Evolutionary conservation across 768 basidiomycete genomes (phyloP), one percentile per base, ranked within the genome.

Genomic region (Kwoniella dejecticola): DNA sequence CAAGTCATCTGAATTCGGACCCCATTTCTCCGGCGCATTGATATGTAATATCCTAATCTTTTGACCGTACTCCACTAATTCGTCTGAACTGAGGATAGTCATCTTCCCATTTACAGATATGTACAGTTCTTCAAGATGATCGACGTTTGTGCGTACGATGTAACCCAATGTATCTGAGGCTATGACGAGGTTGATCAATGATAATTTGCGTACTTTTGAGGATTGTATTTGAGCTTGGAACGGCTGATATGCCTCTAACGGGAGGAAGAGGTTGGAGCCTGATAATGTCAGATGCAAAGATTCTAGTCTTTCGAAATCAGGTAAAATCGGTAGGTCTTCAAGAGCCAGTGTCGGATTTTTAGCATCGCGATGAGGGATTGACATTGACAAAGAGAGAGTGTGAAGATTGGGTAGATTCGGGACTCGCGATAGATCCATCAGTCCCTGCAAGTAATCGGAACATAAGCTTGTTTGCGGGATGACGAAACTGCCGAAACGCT

Each of bases 201-300:
- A 69, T 33, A 75, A 48, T 29, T 66, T 55, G 11, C 49, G 52
- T n/a, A 73, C 30, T 19, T 49, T 47, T 26, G 21, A 8, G 24
- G 31, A 64, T 1, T 65, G 62, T 1, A 70, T 29, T 33, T 56
- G 55, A 6, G 55, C 56, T 24, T 60, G 60, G 21, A 62, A 45
- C 23, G 36, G 21, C 8, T 52, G 36, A 33, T 57, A 58, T n/a
- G 49, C 23, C 2, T n/a, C 15, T 17, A 52, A 38, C 11, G 62
- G 50, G 3, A 63, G 38, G 24, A 52, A 62, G 4, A 50, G 48
- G 8, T 57, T 42, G 2, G 40, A 62, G 12, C 58, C 64, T 1
- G 73, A 71, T 4, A 75, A 55, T 24, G 70, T 71, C 40, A 75
- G 52, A 40, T 66, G 64, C 10, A 75, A 52, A 4, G 70, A 55